A percentile compares a stretch with the other conserved stretches of the same genome.
These are phyloP conservation scores for Solanum hybrid DNA, from an alignment of 305 asterid genomes.

Conservation along the genomic window DNA sequence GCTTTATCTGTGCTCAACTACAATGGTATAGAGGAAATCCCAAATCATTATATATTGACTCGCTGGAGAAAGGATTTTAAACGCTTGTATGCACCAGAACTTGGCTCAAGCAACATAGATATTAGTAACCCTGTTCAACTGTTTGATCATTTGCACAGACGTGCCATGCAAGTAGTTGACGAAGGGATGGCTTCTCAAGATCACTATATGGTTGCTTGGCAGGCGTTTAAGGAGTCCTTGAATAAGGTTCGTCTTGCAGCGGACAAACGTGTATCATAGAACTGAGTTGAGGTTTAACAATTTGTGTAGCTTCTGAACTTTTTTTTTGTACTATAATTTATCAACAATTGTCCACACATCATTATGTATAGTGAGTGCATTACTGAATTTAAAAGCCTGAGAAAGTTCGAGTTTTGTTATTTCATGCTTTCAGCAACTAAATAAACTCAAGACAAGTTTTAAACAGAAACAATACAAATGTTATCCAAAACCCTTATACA, in stretches of 20 bases:
- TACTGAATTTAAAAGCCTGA: not conserved
- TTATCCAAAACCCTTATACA: not conserved
- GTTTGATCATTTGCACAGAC: constrained; percentile 61
- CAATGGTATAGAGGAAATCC: constrained; percentile 52
- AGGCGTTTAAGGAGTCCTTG: constrained; percentile 60
- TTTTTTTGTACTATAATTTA: not conserved
- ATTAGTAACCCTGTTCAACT: constrained; percentile 56
- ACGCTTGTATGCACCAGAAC: constrained; percentile 42
- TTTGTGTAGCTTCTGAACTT: not conserved
- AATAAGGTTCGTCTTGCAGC: constrained; percentile 56
- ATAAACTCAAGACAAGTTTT: not conserved
- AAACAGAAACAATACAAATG: not conserved
- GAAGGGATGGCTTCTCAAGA: constrained; percentile 63
- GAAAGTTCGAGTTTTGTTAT: not conserved
- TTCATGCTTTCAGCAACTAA: not conserved
- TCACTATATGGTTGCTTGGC: constrained; percentile 67
- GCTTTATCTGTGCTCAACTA: constrained; percentile 46
- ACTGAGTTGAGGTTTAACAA: not conserved
- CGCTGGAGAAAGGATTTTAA: constrained; percentile 84
- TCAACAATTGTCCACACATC: not conserved
- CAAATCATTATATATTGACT: constrained; percentile 44
- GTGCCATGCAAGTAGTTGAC: constrained; percentile 62
- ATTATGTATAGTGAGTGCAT: not conserved
- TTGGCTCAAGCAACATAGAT: constrained; percentile 46
- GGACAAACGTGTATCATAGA: constrained; percentile 28